Base-by-base conservation (phyloP, 768 basidiomycete genomes). In the Leucosporidium yakuticum region DNA sequence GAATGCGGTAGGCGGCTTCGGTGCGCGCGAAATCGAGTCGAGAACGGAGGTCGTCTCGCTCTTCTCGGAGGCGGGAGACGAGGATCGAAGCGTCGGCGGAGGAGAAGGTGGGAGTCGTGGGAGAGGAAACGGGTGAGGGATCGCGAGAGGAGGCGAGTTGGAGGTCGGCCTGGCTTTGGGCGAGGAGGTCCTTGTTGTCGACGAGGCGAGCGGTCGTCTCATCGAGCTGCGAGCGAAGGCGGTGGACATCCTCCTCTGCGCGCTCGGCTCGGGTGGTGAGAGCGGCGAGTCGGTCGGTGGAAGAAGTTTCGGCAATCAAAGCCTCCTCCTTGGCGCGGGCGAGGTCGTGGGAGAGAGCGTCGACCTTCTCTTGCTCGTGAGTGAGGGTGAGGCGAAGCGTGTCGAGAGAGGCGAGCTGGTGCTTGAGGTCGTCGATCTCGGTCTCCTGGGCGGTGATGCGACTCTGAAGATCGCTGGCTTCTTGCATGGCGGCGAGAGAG, bases 1-100 rank as follows among this genome's bases (percentile, higher is more conserved):
- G 58, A 27, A 51, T 48, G 19, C 70, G 60, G 64, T 55, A 62
- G 31, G 44, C 31, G 23, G 67, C 59, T 20, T 71, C 70, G 27
- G 55, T 59, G 2, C 70, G 63, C 14, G 67, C 61, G 36, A 65
- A 71, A 55, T 71, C 67, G 60, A 71, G 70, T 0, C 67, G 67
- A 0, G 19, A 27, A 4, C 70, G 70, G 20, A 71, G 61, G 25
- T 68, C 67, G 57, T 71, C 67, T 29, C 70, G 66, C 60, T 71
- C 70, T 32, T 71, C 70, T 19, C 70, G 70, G 3, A 71, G 67
- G 19, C 70, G 70, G 23, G 34, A 1, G 55, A 71, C 29, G 44
- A 71, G 67, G 56, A 65, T 32, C 5, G 49, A 19, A 51, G 25
- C 20, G 47, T 49, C 25, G 32, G 47, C 32, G 12, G 23, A 15